These are phyloP conservation scores for Nakazawaea populi DNA, from an alignment of 805 yeast species.

Conservation along the genomic window DNA sequence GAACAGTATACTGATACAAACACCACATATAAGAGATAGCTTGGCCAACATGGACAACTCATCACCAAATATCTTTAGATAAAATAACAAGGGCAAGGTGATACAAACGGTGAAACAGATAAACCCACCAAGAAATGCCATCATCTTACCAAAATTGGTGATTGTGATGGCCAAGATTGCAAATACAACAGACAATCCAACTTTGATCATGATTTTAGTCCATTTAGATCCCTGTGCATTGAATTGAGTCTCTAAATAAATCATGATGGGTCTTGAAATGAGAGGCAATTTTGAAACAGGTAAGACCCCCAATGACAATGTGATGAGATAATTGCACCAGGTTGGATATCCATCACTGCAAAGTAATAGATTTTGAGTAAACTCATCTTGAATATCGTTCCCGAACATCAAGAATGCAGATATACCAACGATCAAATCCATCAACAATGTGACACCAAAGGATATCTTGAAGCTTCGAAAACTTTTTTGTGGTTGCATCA, in stretches of 20 bases:
- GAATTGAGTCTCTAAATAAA: conserved; percentile 48
- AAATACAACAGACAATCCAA: conserved; percentile 45
- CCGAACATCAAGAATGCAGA: conserved; percentile 64
- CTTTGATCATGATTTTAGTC: conserved; percentile 3
- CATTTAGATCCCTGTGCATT: background rate
- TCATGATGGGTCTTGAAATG: conserved; percentile 74
- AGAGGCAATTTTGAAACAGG: conserved; percentile 84
- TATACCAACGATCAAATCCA: conserved; percentile 60
- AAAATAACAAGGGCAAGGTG: conserved; percentile 71
- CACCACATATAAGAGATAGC: conserved; percentile 33
- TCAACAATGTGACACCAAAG: conserved; percentile 50
- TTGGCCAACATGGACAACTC: conserved; percentile 35
- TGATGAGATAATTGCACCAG: conserved; percentile 44
- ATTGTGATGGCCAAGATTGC: conserved; percentile 47
- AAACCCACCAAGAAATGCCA: conserved; percentile 78
- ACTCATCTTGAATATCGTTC: conserved; percentile 39
- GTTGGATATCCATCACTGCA: conserved; percentile 41
- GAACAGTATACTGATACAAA: conserved; percentile 37
- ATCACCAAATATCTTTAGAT: conserved; percentile 47
- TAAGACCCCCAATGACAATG: conserved; percentile 68
- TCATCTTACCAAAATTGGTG: conserved; percentile 76
- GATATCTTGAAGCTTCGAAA: conserved; percentile 48
- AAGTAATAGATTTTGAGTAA: conserved; percentile 40
- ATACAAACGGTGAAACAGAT: conserved; percentile 77
- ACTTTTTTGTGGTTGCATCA: conserved; percentile 58